phyloP scores from a whole-genome alignment of 805 yeast genomes.

The Lipomyces oligophaga region DNA sequence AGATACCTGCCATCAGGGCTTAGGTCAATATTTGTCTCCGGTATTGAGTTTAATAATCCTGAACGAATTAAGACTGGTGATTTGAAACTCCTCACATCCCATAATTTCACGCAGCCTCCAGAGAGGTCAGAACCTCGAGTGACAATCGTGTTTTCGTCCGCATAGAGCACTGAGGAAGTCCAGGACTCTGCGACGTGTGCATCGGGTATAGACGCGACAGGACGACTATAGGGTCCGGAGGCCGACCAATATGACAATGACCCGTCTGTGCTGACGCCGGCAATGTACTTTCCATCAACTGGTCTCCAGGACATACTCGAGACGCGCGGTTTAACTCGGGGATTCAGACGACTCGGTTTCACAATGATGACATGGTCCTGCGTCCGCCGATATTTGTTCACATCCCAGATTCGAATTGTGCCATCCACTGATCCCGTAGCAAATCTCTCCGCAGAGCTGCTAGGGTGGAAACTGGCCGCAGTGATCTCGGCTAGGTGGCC shows the following conservation, averaged over 20 bases:
- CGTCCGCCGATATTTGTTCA: conserved; percentile 19
- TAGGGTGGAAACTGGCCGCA: conserved; percentile 35
- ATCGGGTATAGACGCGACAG: conserved; percentile 23
- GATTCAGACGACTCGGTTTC: conserved; percentile 25
- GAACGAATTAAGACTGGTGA: conserved; percentile 28
- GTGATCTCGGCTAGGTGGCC: conserved; percentile 39
- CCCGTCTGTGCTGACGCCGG: conserved; percentile 31
- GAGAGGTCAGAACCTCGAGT: conserved; percentile 30
- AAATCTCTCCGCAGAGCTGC: conserved; percentile 22
- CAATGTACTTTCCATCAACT: conserved; percentile 26
- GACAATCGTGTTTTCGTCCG: conserved; percentile 25
- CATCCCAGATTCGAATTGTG: conserved; percentile 41
- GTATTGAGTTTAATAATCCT: conserved; percentile 20
- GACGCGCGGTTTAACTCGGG: conserved; percentile 19
- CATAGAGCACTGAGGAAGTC: conserved; percentile 24
- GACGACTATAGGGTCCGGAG: conserved; percentile 33
- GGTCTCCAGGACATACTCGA: conserved; percentile 27
- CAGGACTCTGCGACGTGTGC: conserved; percentile 30
- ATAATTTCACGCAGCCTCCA: conserved; percentile 33
- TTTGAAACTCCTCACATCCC: conserved; percentile 35
- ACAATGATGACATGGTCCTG: conserved; percentile 35
- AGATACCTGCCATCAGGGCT: conserved; percentile 34
- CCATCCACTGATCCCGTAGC: conserved; percentile 36
- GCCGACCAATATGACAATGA: conserved; percentile 32
- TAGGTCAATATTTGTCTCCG: conserved; percentile 26